These are phyloP conservation scores for Cladosporium sp. DNA, from an alignment of 2,329 filamentous ascomycete species.

Conservation along the genomic window DNA sequence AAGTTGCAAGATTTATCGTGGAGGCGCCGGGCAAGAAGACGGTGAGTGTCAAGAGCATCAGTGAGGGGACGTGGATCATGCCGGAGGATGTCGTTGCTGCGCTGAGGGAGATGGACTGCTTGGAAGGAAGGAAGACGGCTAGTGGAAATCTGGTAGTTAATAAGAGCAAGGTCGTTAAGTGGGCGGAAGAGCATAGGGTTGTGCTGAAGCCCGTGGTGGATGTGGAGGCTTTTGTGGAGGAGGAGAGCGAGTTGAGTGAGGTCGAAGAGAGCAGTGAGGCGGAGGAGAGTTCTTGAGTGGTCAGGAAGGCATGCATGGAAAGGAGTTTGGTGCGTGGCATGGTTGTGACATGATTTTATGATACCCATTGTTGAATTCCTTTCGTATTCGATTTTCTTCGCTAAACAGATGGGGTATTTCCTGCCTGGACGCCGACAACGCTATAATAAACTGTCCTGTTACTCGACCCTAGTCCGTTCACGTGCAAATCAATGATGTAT, in stretches of 20 bases:
- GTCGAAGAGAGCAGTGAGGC: constrained; percentile 21
- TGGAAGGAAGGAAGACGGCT: constrained; percentile 52
- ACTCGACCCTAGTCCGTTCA: too few relatives aligned
- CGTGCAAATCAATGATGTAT: too few relatives aligned
- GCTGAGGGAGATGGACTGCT: constrained; percentile 73
- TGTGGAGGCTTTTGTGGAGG: constrained; percentile 67
- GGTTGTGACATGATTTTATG: background rate
- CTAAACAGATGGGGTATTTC: background rate
- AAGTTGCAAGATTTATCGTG: constrained; percentile 68
- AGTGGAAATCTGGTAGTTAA: constrained; percentile 50
- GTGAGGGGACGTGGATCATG: constrained; percentile 75
- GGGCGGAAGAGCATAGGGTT: constrained; percentile 61
- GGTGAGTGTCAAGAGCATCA: constrained; percentile 67
- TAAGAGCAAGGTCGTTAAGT: constrained; percentile 59
- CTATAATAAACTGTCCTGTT: background rate
- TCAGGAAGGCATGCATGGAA: background rate
- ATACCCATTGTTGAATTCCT: constrained; percentile 1
- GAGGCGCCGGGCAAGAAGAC: constrained; percentile 42
- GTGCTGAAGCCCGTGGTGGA: constrained; percentile 65
- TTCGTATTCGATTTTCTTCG: too few relatives aligned
- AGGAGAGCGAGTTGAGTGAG: constrained; percentile 45
- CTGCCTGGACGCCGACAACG: background rate
- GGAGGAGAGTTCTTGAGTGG: constrained; percentile 1
- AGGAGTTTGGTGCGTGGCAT: background rate
- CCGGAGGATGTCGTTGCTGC: constrained; percentile 77